Conservation (phyloP, 1,139 yeast species). For the Entelexis sorbosivorans region DNA sequence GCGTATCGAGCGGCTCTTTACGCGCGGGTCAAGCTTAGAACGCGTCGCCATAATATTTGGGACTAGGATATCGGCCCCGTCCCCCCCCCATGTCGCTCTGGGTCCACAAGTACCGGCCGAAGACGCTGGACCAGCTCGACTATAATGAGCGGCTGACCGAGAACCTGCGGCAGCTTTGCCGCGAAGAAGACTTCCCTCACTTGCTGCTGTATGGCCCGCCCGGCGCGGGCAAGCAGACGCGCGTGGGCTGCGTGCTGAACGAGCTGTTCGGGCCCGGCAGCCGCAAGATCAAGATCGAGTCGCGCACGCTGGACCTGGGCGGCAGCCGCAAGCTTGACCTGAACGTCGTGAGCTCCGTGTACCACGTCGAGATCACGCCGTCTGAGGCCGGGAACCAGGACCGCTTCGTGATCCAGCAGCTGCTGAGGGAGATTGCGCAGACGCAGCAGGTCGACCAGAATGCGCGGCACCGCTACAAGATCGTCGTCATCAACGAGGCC, state of each 20-base stretch:
- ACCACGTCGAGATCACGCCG: conserved; percentile 91
- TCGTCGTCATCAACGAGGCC: conserved; percentile 90
- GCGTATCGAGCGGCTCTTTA: no score
- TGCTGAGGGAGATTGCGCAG: conserved; percentile 87
- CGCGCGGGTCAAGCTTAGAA: no score
- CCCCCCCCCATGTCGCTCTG: conserved; percentile 41
- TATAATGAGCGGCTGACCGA: conserved; percentile 58
- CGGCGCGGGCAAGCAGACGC: conserved; percentile 94
- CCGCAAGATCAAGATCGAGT: conserved; percentile 78
- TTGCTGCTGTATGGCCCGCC: conserved; percentile 85
- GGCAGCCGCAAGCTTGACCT: conserved; percentile 63
- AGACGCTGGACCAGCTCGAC: conserved; percentile 47
- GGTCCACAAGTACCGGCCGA: conserved; percentile 93
- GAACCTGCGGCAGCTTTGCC: conserved; percentile 48
- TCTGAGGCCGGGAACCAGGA: conserved; percentile 94
- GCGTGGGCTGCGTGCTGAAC: conserved; percentile 69
- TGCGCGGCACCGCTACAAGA: conserved; percentile 70
- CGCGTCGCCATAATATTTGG: no score
- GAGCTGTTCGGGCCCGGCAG: conserved; percentile 77
- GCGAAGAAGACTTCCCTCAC: conserved; percentile 85
- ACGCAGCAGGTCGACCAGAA: conserved; percentile 81
- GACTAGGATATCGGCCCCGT: no score
- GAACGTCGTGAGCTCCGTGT: conserved; percentile 79
- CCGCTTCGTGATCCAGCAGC: conserved; percentile 85
- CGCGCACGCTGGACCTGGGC: conserved; percentile 48